These are phyloP conservation scores for Tillandsia leiboldiana DNA, from an alignment of 176 grass and related monocot species.

Conservation along the genomic window DNA sequence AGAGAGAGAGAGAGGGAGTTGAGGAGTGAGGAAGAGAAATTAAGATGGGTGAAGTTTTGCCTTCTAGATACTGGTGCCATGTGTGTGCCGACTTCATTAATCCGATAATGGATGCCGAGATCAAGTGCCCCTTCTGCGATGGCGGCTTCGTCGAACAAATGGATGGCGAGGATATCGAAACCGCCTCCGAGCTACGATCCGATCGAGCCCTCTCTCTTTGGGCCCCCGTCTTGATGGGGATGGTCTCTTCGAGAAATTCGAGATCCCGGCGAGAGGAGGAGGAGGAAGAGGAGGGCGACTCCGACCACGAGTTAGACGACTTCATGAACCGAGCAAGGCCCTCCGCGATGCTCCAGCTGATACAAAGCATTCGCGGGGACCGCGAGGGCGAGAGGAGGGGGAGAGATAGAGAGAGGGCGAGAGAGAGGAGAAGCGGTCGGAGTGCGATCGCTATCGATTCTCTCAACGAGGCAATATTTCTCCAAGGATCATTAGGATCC, in stretches of 20 bases:
- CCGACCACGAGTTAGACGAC: constrained; percentile 66
- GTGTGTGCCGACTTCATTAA: constrained; percentile 41
- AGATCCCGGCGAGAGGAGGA: constrained; percentile 27
- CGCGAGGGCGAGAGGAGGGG: constrained; percentile 24
- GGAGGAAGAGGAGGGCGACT: constrained; percentile 61
- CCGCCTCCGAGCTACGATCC: constrained; percentile 20
- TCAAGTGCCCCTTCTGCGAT: constrained; percentile 64
- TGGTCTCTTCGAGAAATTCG: constrained; percentile 27
- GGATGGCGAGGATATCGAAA: constrained; percentile 36
- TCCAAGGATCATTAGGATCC: constrained; percentile 48
- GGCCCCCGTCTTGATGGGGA: constrained; percentile 30
- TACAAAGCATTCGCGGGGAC: constrained; percentile 70
- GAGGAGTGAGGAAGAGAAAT: too few relatives aligned
- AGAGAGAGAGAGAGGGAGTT: too few relatives aligned
- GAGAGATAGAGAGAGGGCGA: constrained; percentile 1
- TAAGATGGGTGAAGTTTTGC: constrained; percentile 42
- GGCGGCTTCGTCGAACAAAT: constrained; percentile 75
- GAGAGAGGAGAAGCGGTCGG: constrained; percentile 37
- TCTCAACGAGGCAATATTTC: constrained; percentile 77
- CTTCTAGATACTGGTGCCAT: constrained; percentile 77
- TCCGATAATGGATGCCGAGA: constrained; percentile 43
- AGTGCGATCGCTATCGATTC: constrained; percentile 50
- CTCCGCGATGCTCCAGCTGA: constrained; percentile 48
- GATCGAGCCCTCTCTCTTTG: constrained; percentile 42
- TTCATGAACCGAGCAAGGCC: constrained; percentile 61